Base-by-base conservation (phyloP, 331 rosid species). In the Malus hybrid region DNA sequence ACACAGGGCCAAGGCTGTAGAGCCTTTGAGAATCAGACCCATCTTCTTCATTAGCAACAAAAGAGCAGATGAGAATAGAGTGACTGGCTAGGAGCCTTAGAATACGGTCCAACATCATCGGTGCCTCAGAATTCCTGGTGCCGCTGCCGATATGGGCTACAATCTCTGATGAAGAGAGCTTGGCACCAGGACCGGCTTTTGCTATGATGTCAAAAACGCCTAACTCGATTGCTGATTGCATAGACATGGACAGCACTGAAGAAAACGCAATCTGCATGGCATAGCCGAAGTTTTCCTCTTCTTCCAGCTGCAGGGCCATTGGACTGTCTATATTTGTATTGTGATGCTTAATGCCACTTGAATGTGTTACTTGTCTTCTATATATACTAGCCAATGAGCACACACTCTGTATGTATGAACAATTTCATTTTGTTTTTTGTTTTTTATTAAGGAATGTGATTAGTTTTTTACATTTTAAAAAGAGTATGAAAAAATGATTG, bases 161-260 rank as follows among this genome's bases (percentile, higher is more conserved):
- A 4, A 87, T 85, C 4, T 90, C 80, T 1, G 29, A 4, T 0
- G 89, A 34, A 0, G 90, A 82, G 39, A 89, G 83, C 24, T 73
- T 36, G 1, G 65, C 73, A 3, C 6, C 69, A 0, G 36, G 20
- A 46, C 87, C 96, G 0, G 80, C 85, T 28, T 72, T 78, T 15
- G 81, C 80, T 15, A 87, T 73, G 29, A 84, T 78, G 6, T 87
- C 88, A 2, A 90, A 90, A 6, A 85, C 84, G 2, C 88, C 87
- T 0, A 90, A 80, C 55, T 86, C 88, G 6, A 61, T 13, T 0
- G 79, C 87, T 3, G 78, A 57, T 20, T 86, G 71, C 24, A 86
- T 24, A 5, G 88, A 34, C 84, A 87, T 82, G 13, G 84, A 13
- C 52, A 82, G 24, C 44, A 22, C 80, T 0, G 52, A 6, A 0